Evolutionary conservation across 2,329 filamentous ascomycete species (phyloP), one percentile per base, ranked within the genome.

Genomic region (Alternaria angustiovoidea): DNA sequence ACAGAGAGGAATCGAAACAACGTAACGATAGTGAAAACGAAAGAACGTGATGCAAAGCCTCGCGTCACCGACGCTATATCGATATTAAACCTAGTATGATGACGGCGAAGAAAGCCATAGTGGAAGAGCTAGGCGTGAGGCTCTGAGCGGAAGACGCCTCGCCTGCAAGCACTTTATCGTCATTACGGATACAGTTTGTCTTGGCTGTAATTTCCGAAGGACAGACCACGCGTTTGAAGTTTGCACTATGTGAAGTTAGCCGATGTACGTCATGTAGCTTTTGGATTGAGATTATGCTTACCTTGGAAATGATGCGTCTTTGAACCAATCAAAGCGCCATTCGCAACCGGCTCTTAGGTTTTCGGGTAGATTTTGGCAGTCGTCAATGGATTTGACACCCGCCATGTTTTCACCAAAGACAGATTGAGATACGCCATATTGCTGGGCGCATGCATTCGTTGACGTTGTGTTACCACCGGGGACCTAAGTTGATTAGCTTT

Each of bases 291-390:
- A 24, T 47, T 65, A 65, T 20, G 16, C 12, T 38, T 75, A 75
- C 76, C 56, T 75, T n/a, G 75, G 76, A 61, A 64, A 76, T 8
- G 57, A 59, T 44, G 72, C 73, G 57, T 78, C 71, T 60, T 74
- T 51, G 41, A 76, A 73, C 76, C 76, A 78, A 59, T 77, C 72
- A 57, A 77, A 78, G 5, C 75, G 68, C 74, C 74, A 78, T 51
- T 64, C 42, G 54, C 76, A 78, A 18, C 69, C 72, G 7, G 66
- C 49, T 57, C 56, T 65, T 39, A 77, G 52, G 12, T 65, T 51
- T 49, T 73, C 66, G 30, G 76, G 76, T 32, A 78, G 68, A 24
- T 74, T 76, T 24, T 74, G 57, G 57, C 76, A 78, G 52, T 78
- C 75, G 18, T 73, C 67, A 44, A 59, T 63, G 14, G 69, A 70